Evolutionary conservation across 176 grass and related monocot species (phyloP).

Genomic region (Melocanna baccifera): DNA sequence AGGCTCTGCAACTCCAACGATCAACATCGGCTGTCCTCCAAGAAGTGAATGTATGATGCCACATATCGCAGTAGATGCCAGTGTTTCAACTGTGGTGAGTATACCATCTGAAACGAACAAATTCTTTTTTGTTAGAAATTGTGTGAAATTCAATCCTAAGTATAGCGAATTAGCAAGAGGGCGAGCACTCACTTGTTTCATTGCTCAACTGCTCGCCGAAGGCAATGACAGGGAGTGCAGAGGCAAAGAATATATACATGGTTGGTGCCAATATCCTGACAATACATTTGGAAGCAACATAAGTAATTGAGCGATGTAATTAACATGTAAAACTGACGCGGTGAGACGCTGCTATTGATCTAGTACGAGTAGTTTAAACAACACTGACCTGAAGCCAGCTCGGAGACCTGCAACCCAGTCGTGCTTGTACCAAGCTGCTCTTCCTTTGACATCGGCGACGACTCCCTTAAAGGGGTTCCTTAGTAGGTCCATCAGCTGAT

Average conservation of each 20-base stretch:
- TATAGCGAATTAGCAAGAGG: not conserved
- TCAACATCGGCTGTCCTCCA: conserved; percentile 83
- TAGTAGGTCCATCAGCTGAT: conserved; percentile 53
- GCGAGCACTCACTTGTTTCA: conserved; percentile 46
- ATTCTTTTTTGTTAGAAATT: not conserved
- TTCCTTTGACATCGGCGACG: conserved; percentile 56
- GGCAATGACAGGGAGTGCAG: conserved; percentile 84
- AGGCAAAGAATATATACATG: conserved; percentile 90
- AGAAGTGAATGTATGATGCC: conserved; percentile 83
- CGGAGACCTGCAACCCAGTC: conserved; percentile 62
- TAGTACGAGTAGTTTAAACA: not conserved
- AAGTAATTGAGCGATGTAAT: not conserved
- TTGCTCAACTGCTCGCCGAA: conserved; percentile 82
- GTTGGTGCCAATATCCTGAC: conserved; percentile 89
- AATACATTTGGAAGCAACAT: conserved; percentile 27
- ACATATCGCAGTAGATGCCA: conserved; percentile 88
- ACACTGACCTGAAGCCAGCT: conserved; percentile 60
- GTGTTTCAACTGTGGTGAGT: conserved; percentile 75
- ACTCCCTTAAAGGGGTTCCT: conserved; percentile 56
- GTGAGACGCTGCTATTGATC: not conserved
- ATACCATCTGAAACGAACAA: conserved; percentile 50
- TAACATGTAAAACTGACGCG: not conserved
- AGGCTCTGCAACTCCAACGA: conserved; percentile 93
- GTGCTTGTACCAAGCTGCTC: conserved; percentile 65
- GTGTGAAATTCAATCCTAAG: not conserved